phyloP scores from a whole-genome alignment of 345 rosid species.

The Eutrema heterophyllum region DNA sequence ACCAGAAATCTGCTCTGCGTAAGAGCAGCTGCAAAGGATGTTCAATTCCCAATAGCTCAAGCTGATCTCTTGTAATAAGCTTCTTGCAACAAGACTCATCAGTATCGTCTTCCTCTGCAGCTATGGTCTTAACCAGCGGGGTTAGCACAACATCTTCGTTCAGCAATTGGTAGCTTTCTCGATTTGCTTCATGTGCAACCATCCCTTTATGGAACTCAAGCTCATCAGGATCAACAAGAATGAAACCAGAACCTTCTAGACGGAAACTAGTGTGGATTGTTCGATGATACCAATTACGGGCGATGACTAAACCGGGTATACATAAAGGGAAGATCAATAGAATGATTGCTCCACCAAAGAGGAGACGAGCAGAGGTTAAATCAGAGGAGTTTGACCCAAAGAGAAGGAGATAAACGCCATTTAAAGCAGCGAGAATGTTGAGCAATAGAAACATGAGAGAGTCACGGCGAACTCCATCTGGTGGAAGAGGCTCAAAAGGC shows the following conservation, averaged over 20 bases:
- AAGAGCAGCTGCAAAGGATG: slow-evolving; percentile 54
- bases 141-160: slow-evolving; percentile 19
- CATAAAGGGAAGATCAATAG: slow-evolving; percentile 69
- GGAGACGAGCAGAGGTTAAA: slow-evolving; percentile 39
- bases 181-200: slow-evolving; percentile 40
- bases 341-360: slow-evolving; percentile 67
- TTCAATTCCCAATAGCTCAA: slow-evolving; percentile 72
- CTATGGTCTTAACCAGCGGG: slow-evolving; percentile 9
- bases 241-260: slow-evolving; percentile 54
- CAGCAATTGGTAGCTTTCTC: slow-evolving; percentile 33
- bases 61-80: slow-evolving; percentile 49
- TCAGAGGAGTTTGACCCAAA: slow-evolving; percentile 41
- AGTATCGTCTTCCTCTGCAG: slow-evolving; percentile 4
- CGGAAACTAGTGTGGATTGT: slow-evolving; percentile 59
- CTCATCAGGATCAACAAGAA: slow-evolving; percentile 76
- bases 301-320: slow-evolving; percentile 73
- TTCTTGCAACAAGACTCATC: slow-evolving; percentile 42
- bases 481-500: slow-evolving; percentile 63
- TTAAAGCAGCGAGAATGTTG: slow-evolving; percentile 63
- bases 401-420: slow-evolving; percentile 76
- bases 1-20: slow-evolving; percentile 80
- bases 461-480: slow-evolving; percentile 65
- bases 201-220: slow-evolving; percentile 86
- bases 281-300: slow-evolving; percentile 66
- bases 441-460: slow-evolving; percentile 64